phyloP scores from a whole-genome alignment of 306 rosid species.

The Vigna angularis region DNA sequence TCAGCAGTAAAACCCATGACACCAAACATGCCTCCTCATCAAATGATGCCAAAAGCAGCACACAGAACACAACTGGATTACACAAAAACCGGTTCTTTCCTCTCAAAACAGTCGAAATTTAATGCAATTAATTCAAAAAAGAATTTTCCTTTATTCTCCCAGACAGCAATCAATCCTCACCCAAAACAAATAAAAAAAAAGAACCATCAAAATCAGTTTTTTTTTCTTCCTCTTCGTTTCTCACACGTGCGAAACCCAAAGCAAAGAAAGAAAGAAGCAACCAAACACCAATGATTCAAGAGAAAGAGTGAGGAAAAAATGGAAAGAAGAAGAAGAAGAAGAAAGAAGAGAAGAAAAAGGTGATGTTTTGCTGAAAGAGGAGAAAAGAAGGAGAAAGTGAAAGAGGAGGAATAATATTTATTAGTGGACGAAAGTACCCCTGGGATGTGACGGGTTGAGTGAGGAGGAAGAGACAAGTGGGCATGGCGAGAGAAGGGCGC shows the following conservation, averaged over 20 bases:
- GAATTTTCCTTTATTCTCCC: background rate
- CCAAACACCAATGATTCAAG: no score
- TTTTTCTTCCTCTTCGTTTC: no score
- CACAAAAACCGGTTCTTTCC: constrained; percentile 25
- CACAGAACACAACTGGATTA: constrained; percentile 36
- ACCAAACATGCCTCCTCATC: constrained; percentile 29
- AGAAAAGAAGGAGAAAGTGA: background rate
- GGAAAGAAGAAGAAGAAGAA: background rate
- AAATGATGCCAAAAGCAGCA: constrained; percentile 32
- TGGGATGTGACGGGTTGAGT: constrained; percentile 39
- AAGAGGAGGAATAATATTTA: constrained; percentile 16
- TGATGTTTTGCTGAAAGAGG: background rate
- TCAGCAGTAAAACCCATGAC: constrained; percentile 51
- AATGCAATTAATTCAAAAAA: background rate
- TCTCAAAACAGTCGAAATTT: background rate
- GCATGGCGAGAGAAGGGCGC: constrained; percentile 1
- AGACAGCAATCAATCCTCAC: background rate
- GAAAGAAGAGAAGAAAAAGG: background rate
- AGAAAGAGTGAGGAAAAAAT: no score
- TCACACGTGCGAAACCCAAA: no score
- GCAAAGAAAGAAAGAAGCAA: no score
- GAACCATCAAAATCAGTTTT: no score
- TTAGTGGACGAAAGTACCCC: constrained; percentile 58
- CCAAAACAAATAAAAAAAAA: background rate
- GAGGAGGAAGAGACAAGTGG: constrained; percentile 61